Conservation (phyloP, 495 filamentous ascomycete species). For the Aspergillus heteromorphus region DNA sequence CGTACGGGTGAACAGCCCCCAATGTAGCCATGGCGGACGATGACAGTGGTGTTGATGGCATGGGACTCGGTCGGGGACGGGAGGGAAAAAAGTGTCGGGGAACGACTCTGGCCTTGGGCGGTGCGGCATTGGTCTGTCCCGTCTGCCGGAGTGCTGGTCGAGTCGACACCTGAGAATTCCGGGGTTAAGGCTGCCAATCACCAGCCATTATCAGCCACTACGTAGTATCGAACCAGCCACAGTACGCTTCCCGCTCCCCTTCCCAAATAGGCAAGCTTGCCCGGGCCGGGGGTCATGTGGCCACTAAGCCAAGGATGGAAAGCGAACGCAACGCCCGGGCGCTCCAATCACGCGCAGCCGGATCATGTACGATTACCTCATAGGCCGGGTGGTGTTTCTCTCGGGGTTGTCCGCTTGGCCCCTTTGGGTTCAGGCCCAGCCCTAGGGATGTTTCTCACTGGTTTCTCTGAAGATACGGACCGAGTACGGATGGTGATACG, state of each 20-base stretch:
- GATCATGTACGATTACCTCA: slow-evolving; percentile 15
- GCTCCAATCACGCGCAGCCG: slow-evolving; percentile 1
- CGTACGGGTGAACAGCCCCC: slow-evolving; percentile 32
- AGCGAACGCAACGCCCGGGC: too few species aligned
- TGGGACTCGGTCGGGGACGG: not conserved
- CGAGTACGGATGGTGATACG: not conserved
- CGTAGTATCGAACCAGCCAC: too few species aligned
- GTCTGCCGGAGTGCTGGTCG: slow-evolving; percentile 9
- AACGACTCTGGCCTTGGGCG: slow-evolving; percentile 12
- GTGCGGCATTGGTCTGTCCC: slow-evolving; percentile 21
- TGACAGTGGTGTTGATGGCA: not conserved
- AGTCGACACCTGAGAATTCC: not conserved
- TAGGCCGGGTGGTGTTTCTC: not conserved
- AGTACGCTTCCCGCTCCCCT: not conserved
- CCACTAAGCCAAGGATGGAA: too few species aligned
- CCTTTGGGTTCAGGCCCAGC: not conserved
- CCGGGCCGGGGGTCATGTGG: not conserved
- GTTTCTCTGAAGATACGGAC: not conserved
- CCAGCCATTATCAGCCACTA: too few species aligned
- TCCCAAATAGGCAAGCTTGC: not conserved
- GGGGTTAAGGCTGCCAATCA: not conserved
- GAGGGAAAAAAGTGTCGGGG: slow-evolving; percentile 29
- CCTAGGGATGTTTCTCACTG: not conserved
- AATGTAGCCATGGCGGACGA: slow-evolving; percentile 34
- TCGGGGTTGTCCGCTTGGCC: not conserved